phyloP scores from a whole-genome alignment of 805 yeast genomes.

The Millerago galiae region DNA sequence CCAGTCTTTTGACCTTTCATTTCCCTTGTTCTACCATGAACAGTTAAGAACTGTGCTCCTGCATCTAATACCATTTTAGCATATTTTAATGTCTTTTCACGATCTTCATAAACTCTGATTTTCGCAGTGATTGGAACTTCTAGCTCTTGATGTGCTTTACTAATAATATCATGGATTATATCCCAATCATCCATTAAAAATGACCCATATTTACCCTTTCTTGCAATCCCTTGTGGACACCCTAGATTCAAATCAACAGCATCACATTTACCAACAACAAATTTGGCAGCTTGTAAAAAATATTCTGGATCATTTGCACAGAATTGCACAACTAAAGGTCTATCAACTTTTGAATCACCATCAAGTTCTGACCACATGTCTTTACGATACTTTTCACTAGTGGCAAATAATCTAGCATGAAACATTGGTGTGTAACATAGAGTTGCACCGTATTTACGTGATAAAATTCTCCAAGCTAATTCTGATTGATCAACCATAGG shows the following conservation, averaged over 20 bases:
- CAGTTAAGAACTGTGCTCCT: conserved; percentile 92
- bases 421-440: conserved; percentile 96
- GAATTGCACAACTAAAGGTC: conserved; percentile 91
- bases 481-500: conserved; percentile 99
- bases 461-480: conserved; percentile 87
- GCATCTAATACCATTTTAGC: conserved; percentile 86
- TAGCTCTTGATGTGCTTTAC: conserved; percentile 65
- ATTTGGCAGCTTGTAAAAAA: conserved; percentile 71
- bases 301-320: conserved; percentile 94
- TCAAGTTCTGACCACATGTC: conserved; percentile 71
- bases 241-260: conserved; percentile 95
- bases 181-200: conserved; percentile 98
- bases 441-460: conserved; percentile 87
- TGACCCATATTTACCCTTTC: conserved; percentile 91
- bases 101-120: conserved; percentile 81
- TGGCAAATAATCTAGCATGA: conserved; percentile 86
- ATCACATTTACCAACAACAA: conserved; percentile 79
- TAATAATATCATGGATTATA: conserved; percentile 63
- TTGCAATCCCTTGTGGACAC: conserved; percentile 97
- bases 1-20: conserved; percentile 98
- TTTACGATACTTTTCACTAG: conserved; percentile 70
- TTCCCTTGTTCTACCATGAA: conserved; percentile 94
- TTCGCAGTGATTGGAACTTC: conserved; percentile 92
- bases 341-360: conserved; percentile 61
- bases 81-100: conserved; percentile 75